Base-by-base conservation (phyloP, 495 filamentous ascomycete species). In the Symbiotaphrina buchneri region DNA sequence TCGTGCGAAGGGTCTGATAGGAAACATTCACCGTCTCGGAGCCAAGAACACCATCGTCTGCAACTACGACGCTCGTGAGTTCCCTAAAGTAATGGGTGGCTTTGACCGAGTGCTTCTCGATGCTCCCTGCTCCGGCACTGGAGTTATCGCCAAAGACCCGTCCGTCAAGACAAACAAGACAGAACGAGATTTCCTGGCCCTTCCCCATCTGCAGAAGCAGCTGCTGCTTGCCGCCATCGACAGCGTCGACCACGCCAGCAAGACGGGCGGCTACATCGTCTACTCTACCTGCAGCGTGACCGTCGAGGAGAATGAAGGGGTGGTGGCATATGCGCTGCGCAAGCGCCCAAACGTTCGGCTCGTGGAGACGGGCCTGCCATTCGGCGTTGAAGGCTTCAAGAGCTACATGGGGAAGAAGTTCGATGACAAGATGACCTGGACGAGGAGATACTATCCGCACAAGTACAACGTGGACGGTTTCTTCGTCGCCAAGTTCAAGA, bases 401-500 rank as follows among this genome's bases (percentile, higher is more conserved):
- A 71, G 58, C 37, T 91, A 72, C 52, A 74, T 74, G 63, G 74
- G 80, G 46, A 94, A 93, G 63, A 67, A 63, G 30, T 97, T 97
- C 53, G 72, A 81, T 43, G 60, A 70, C 4, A 75, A 68, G 47
- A 71, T 97, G 63, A 78, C 76, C 41, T 54, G 82, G 41, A 85
- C 85, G 10, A 63, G 80, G 31, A 62, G 90, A 31, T 97, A 79
- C 53, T 95, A 94, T 52, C 85, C 85, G 0, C 85, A 95, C 41
- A 62, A 78, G 26, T 84, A 85, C 58, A 97, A 97, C 56, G 78
- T 97, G 17, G 87, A 97, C 41, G 87, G 87, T 32, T 97, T 97
- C 71, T 97, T 90, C 48, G 87, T 95, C 34, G 75, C 79, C 44
- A 97, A 95, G 53, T 72, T 97, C 47, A 85, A 90, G 56, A 97